phyloP scores from a whole-genome alignment of 2,329 filamentous ascomycete species.

The Cladobotryum mycophilum region DNA sequence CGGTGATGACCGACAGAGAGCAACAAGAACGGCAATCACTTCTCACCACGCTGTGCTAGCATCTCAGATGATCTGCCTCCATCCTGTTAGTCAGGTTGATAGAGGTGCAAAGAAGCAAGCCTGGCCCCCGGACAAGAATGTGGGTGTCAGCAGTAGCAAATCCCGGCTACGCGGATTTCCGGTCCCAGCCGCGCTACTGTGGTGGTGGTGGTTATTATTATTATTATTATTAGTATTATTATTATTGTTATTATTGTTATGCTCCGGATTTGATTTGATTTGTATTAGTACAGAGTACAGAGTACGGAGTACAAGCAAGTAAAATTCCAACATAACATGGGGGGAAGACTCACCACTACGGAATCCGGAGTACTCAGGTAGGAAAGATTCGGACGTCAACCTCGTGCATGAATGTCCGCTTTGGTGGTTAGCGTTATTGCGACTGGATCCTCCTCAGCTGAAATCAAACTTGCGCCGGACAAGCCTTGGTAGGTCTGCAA shows the following conservation, averaged over 20 bases:
- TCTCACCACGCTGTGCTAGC: background rate
- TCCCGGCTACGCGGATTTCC: conserved; percentile 5
- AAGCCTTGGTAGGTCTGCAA: too few relatives aligned
- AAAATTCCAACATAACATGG: background rate
- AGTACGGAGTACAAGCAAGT: background rate
- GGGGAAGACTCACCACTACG: background rate
- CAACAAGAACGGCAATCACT: background rate
- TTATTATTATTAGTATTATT: too few relatives aligned
- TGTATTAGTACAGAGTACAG: background rate
- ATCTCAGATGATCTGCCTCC: conserved; percentile 1
- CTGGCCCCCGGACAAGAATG: background rate
- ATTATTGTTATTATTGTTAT: too few relatives aligned
- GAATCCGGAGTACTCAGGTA: background rate
- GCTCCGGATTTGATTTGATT: too few relatives aligned
- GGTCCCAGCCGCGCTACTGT: background rate
- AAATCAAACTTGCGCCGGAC: too few relatives aligned
- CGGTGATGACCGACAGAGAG: conserved; percentile 3
- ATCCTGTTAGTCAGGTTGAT: background rate
- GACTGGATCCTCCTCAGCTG: too few relatives aligned
- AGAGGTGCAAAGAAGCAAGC: background rate
- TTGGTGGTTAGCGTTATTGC: too few relatives aligned
- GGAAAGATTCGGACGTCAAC: too few relatives aligned
- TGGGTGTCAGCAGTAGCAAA: conserved; percentile 3
- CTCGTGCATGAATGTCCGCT: too few relatives aligned
- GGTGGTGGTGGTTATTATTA: too few relatives aligned